A percentile compares a stretch with the other conserved stretches of the same genome.
phyloP scores from a whole-genome alignment of 75 land plant genomes.

The Pinus taeda region DNA sequence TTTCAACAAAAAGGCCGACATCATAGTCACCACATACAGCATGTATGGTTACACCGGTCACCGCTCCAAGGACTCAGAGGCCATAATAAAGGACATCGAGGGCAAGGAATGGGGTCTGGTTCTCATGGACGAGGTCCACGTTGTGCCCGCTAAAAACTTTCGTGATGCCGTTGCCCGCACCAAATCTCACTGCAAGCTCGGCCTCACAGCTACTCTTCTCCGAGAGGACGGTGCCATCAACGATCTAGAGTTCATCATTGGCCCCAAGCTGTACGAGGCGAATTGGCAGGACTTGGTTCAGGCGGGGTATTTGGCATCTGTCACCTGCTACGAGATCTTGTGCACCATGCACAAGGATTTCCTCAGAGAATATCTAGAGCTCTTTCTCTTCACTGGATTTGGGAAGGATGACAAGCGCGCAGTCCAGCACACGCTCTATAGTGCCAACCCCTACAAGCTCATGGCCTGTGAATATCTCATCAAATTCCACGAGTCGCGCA shows the following conservation, averaged over 20 bases:
- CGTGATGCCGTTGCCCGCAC: slow-evolving; percentile 19
- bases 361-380: slow-evolving; percentile 14
- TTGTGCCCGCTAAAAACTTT: slow-evolving; percentile 23
- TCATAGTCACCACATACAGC: slow-evolving; percentile 22
- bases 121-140: slow-evolving; percentile 31
- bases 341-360: slow-evolving; percentile 27
- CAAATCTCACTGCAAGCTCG: slow-evolving; percentile 22
- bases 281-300: slow-evolving; percentile 12
- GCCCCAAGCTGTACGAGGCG: slow-evolving; percentile 16
- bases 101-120: slow-evolving; percentile 19
- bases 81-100: slow-evolving; percentile 9
- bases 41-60: slow-evolving; percentile 20
- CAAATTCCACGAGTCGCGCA: slow-evolving; percentile 11
- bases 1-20: slow-evolving; percentile 9
- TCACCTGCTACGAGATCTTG: slow-evolving; percentile 14
- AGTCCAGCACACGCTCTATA: slow-evolving; percentile 18
- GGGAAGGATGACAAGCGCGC: background rate
- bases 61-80: slow-evolving; percentile 25
- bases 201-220: slow-evolving; percentile 25
- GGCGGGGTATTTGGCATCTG: slow-evolving; percentile 13
- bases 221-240: slow-evolving; percentile 19
- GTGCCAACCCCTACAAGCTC: slow-evolving; percentile 21
- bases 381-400: too few relatives aligned
- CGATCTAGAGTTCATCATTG: slow-evolving; percentile 18
- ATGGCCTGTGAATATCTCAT: slow-evolving; percentile 27